Percentiles rank a stretch among this genome's conserved stretches.
phyloP scores from a whole-genome alignment of 495 filamentous ascomycete species.

The Neurospora sublineolata region DNA sequence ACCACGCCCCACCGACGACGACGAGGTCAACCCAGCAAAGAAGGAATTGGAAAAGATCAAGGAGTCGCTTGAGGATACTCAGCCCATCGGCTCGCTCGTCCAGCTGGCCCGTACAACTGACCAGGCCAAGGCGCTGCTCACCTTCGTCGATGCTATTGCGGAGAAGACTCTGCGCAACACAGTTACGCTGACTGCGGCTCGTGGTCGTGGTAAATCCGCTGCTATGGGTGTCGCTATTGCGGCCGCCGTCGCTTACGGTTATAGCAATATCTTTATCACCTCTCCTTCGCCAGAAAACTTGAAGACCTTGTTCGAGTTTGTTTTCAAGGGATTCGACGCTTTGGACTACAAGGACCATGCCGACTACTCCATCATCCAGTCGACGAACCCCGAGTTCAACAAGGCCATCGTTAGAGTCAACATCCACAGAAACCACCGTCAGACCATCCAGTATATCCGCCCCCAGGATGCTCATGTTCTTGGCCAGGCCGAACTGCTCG shows the following conservation, averaged over 20 bases:
- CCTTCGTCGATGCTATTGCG: conserved; percentile 90
- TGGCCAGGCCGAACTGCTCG: conserved; percentile 88
- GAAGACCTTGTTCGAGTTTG: conserved; percentile 95
- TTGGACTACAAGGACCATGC: conserved; percentile 85
- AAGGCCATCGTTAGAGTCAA: conserved; percentile 97
- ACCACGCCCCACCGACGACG: conserved; percentile 59
- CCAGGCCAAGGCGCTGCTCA: conserved; percentile 88
- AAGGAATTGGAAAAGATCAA: conserved; percentile 80
- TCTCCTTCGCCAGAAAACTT: conserved; percentile 97
- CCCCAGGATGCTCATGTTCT: conserved; percentile 91
- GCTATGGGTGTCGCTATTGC: conserved; percentile 90
- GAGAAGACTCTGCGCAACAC: conserved; percentile 94
- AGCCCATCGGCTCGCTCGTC: conserved; percentile 75
- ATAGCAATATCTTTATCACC: conserved; percentile 99
- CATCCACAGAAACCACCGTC: conserved; percentile 86
- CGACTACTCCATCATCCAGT: conserved; percentile 97
- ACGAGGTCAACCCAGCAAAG: conserved; percentile 50
- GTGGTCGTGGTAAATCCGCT: conserved; percentile 95
- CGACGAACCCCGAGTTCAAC: conserved; percentile 96
- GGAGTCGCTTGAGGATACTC: conserved; percentile 69
- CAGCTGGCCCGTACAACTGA: conserved; percentile 81
- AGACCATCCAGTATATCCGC: conserved; percentile 97
- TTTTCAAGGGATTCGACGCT: conserved; percentile 97
- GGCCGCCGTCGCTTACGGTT: conserved; percentile 87
- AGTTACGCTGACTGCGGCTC: conserved; percentile 82